Base-by-base conservation (phyloP, 1,284 basidiomycete genomes). In the Grifola frondosa region DNA sequence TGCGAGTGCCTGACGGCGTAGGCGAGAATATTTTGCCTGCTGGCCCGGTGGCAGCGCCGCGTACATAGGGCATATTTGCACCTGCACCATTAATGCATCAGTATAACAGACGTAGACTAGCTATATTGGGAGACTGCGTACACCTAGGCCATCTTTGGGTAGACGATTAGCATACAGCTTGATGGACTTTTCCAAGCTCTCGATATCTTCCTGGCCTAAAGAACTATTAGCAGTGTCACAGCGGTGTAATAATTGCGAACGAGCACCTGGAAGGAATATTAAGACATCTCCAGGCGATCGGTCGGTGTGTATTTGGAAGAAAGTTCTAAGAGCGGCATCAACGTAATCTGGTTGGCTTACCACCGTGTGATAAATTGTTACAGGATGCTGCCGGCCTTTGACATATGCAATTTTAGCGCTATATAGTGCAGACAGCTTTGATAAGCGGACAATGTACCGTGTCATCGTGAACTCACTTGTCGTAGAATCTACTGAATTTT, bases 181-280 rank as follows among this genome's bases (percentile, higher is more conserved):
- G 41, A 95, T 83, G 5, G 87, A 81, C 44, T 84, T 80, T 50
- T 84, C 80, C 19, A 97, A 73, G 54, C 77, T 85, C 62, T 98
- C 96, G 48, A 99, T 99, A 57, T 99, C 96, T 56, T 99, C 96
- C 60, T 98, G 94, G 19, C 96, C 91, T 79, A 52, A 40, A 45
- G 34, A 35, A 20, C 22, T 20, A n/a, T 36, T 17, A 3, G 21
- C 37, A 11, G 9, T 24, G 24, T 6, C 2, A 22, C 1, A 9
- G n/a, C n/a, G n/a, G n/a, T n/a, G n/a, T n/a, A 16, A 17, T n/a
- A 13, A 39, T 6, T 35, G 38, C 8, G n/a, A 23, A 19, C 34
- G 60, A 60, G 33, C 56, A 77, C 88, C 91, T 49, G 95, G 91
- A 45, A 98, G 78, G 69, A 99, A 99, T 49, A 98, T 86, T 29